phyloP scores from a whole-genome alignment of 1,284 basidiomycete species.

The Austroboletus rostrupii region DNA sequence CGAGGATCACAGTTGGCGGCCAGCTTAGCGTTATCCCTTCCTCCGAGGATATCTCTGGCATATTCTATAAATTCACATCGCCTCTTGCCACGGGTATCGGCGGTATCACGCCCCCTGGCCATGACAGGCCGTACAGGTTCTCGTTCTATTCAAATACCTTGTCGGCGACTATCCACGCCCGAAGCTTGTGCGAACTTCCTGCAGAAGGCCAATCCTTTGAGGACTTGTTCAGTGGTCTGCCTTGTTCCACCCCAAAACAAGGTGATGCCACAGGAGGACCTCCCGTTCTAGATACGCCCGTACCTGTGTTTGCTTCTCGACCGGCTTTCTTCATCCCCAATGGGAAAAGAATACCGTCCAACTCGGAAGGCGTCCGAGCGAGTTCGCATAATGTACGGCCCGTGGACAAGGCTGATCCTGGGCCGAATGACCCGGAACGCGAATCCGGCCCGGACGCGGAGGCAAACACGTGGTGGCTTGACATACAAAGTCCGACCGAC shows the following conservation, averaged over 20 bases:
- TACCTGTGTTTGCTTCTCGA: slow-evolving; percentile 9
- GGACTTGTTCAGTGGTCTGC: slow-evolving; percentile 76
- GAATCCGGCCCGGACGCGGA: slow-evolving; percentile 46
- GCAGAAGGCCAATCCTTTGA: slow-evolving; percentile 92
- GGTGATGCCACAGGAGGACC: slow-evolving; percentile 8
- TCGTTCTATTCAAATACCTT: slow-evolving; percentile 97
- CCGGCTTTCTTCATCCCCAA: slow-evolving; percentile 3
- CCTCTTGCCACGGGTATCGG: slow-evolving; percentile 13
- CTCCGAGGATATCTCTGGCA: slow-evolving; percentile 24
- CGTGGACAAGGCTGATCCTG: slow-evolving; percentile 20
- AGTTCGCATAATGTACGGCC: slow-evolving; percentile 18
- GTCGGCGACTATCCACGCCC: slow-evolving; percentile 91
- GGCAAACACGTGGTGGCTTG: slow-evolving; percentile 95
- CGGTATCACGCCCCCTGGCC: slow-evolving; percentile 51
- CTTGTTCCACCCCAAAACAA: slow-evolving; percentile 6
- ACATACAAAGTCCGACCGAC: slow-evolving; percentile 91
- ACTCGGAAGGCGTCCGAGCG: slow-evolving; percentile 1
- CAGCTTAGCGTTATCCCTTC: slow-evolving; percentile 31
- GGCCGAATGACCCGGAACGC: slow-evolving; percentile 20
- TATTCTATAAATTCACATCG: slow-evolving; percentile 14
- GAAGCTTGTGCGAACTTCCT: slow-evolving; percentile 89
- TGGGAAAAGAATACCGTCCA: slow-evolving; percentile 6
- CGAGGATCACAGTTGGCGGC: slow-evolving; percentile 33
- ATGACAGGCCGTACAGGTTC: slow-evolving; percentile 93
- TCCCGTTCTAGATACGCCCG: slow-evolving; percentile 7